Conservation (phyloP, 2,329 filamentous ascomycete genomes). For the Diplodia sapinea region DNA sequence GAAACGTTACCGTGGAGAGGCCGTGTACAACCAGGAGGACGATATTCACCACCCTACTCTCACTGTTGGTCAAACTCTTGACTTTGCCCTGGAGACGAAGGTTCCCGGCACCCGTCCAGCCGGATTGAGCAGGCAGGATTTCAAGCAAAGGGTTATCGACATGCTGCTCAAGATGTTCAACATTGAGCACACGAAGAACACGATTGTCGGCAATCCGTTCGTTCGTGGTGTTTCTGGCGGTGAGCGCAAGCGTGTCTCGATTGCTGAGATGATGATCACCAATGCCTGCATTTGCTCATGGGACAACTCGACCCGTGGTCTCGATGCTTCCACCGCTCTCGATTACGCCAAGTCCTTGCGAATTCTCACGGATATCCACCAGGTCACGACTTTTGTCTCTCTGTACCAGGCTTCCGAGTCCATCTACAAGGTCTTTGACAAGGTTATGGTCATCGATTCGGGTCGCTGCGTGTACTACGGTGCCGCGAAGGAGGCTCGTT, state of each 20-base stretch:
- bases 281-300: conserved; percentile 74
- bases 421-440: conserved; percentile 81
- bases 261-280: conserved; percentile 81
- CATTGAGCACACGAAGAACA: conserved; percentile 85
- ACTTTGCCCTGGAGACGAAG: conserved; percentile 84
- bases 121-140: conserved; percentile 73
- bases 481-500: conserved; percentile 67
- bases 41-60: conserved; percentile 85
- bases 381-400: conserved; percentile 83
- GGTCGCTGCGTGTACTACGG: conserved; percentile 80
- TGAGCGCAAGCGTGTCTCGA: conserved; percentile 79
- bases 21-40: conserved; percentile 85
- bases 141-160: conserved; percentile 76
- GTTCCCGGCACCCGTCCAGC: conserved; percentile 79
- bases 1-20: conserved; percentile 77
- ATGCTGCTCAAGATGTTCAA: conserved; percentile 90
- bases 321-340: conserved; percentile 57
- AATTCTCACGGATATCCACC: conserved; percentile 80
- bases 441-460: conserved; percentile 79
- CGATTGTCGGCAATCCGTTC: conserved; percentile 82
- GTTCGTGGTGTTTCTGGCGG: conserved; percentile 80
- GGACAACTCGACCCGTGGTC: conserved; percentile 55
- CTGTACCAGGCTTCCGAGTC: conserved; percentile 86
- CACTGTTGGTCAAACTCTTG: conserved; percentile 85
- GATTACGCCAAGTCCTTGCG: conserved; percentile 56